Evolutionary conservation across 495 filamentous ascomycete genomes (phyloP), one percentile per base, ranked within the genome.

Genomic region (Corynascus novoguineensis): DNA sequence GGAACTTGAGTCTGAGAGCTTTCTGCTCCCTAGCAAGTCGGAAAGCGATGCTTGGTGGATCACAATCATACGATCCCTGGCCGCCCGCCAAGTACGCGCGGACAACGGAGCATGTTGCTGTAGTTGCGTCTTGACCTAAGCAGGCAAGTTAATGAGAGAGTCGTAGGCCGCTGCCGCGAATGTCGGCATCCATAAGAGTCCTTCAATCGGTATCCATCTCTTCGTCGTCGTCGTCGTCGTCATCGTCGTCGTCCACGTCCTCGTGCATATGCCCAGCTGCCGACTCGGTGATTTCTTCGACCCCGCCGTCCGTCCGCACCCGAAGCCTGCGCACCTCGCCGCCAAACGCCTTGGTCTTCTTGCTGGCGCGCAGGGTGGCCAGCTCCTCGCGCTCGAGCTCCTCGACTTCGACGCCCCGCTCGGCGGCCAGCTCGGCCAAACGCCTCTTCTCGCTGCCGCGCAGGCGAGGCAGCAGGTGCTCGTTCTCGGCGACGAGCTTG

Each of bases 401-500:
- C 73, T 83, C 82, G 65, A 72, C 74, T 57, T 74, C 63, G 68
- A 74, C 72, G 50, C 74, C 63, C 59, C 75, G 77, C 55, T 78
- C 75, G 60, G 78, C 74, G 46, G 72, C 74, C 62, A 77, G 72
- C 68, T 81, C 78, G 58, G 72, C 73, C 53, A 78, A 67, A 48
- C 72, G 56, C 58, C 71, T 67, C 73, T 77, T 78, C 71, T 83
- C 75, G 60, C 73, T 78, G 59, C 78, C 81, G 67, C 82, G 74
- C 60, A 83, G 73, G 57, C 76, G 73, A 46, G 86, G 87, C 58
- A 92, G 72, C 68, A 98, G 78, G 74, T 97, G 95, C 77, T 89
- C 86, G 72, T 96, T 90, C 79, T 89, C 82, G 61, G 84, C 87
- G 54, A 98, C 92, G 58, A 97, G 78, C 79, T 89, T 92, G 70